A percentile compares a stretch with the other conserved stretches of the same genome.
Evolutionary conservation across 441 rosid genomes (phyloP).

Genomic region (Lepidium campestre): DNA sequence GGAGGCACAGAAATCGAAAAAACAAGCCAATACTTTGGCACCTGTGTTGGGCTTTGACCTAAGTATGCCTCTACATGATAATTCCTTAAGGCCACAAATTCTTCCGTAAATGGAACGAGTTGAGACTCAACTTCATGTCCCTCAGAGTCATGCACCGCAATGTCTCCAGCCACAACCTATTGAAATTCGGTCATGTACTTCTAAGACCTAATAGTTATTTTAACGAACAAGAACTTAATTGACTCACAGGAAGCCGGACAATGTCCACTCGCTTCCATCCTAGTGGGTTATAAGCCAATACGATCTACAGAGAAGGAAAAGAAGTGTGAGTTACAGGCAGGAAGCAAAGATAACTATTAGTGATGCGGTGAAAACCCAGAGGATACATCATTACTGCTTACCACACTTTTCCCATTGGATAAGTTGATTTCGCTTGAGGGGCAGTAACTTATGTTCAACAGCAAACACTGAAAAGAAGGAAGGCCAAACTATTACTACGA

Average conservation of each 20-base stretch:
- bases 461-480: conserved; percentile 67
- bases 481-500: conserved; percentile 1
- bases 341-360: conserved; percentile 3
- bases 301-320: conserved; percentile 41
- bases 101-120: conserved; percentile 66
- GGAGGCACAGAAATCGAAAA: conserved; percentile 82
- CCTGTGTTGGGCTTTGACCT: conserved; percentile 53
- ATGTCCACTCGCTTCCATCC: conserved; percentile 95
- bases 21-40: conserved; percentile 86
- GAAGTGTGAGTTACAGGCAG: conserved; percentile 13
- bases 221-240: conserved; percentile 12
- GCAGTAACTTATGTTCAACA: conserved; percentile 93
- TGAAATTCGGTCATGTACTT: neutral
- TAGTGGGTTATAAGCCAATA: conserved; percentile 85
- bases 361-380: conserved; percentile 14
- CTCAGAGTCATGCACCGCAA: conserved; percentile 65
- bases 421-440: conserved; percentile 72
- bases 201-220: neutral
- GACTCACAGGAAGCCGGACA: conserved; percentile 83
- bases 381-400: conserved; percentile 28
- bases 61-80: conserved; percentile 77
- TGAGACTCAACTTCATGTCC: conserved; percentile 89
- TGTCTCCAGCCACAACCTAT: conserved; percentile 66
- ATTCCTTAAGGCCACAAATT: conserved; percentile 50
- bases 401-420: conserved; percentile 73